A percentile compares a stretch with the other conserved stretches of the same genome.
phyloP scores from a whole-genome alignment of 495 filamentous ascomycete species.

The Opeltia flavorubescens region DNA sequence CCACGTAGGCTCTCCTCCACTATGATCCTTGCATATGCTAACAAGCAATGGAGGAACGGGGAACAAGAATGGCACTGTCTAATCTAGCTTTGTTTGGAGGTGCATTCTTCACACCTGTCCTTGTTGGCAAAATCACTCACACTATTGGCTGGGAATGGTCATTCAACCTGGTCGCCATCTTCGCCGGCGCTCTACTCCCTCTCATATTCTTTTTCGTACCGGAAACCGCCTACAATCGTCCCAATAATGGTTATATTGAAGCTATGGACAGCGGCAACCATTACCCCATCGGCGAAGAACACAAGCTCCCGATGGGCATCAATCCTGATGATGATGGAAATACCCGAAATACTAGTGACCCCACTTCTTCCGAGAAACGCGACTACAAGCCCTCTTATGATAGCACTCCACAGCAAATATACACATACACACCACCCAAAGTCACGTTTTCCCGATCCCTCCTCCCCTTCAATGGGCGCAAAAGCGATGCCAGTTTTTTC shows the following conservation, averaged over 20 bases:
- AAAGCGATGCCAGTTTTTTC: constrained; percentile 49
- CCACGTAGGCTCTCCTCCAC: constrained; percentile 39
- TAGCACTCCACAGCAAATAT: not conserved
- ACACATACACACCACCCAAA: constrained; percentile 23
- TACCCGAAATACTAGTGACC: not conserved
- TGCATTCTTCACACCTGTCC: constrained; percentile 80
- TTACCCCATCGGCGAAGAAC: constrained; percentile 19
- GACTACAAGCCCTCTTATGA: not conserved
- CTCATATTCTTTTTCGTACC: constrained; percentile 66
- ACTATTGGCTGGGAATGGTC: constrained; percentile 66
- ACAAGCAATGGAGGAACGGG: constrained; percentile 44
- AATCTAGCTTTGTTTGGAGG: constrained; percentile 85
- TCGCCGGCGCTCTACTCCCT: constrained; percentile 48
- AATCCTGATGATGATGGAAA: not conserved
- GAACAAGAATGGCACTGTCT: constrained; percentile 77
- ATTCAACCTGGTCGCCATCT: constrained; percentile 57
- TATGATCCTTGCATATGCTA: not conserved
- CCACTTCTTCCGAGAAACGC: constrained; percentile 5
- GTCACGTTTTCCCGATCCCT: constrained; percentile 41
- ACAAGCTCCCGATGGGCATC: constrained; percentile 9
- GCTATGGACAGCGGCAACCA: no score
- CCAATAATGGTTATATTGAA: no score
- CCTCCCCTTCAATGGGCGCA: constrained; percentile 64
- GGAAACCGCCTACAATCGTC: constrained; percentile 66
- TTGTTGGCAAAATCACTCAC: constrained; percentile 62